These are phyloP conservation scores for Fusarium caatingaense DNA, from an alignment of 2,329 filamentous ascomycete species.

Conservation along the genomic window DNA sequence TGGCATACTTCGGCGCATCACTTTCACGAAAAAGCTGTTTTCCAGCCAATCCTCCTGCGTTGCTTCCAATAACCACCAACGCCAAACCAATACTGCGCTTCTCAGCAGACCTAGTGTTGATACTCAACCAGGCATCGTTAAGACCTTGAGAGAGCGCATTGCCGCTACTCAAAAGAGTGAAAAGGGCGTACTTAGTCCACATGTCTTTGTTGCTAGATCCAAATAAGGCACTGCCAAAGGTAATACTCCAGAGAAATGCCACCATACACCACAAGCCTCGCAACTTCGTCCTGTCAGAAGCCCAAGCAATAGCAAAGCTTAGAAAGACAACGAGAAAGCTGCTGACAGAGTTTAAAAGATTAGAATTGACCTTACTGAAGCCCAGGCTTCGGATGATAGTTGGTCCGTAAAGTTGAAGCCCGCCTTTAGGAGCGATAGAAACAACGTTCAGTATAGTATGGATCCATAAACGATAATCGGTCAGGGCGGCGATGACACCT, in stretches of 20 bases:
- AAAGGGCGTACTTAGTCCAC: constrained; percentile 38
- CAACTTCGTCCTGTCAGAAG: constrained; percentile 32
- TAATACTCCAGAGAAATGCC: constrained; percentile 37
- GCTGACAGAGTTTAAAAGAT: constrained; percentile 40
- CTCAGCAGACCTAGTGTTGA: constrained; percentile 29
- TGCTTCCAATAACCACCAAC: constrained; percentile 42
- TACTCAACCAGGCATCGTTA: constrained; percentile 44
- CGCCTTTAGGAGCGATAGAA: constrained; percentile 41
- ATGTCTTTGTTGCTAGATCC: constrained; percentile 10
- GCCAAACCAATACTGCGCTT: constrained; percentile 41
- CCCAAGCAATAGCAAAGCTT: constrained; percentile 27
- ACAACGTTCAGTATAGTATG: constrained; percentile 40
- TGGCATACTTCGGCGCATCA: constrained; percentile 36
- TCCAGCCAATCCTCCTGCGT: constrained; percentile 40
- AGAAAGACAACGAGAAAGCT: constrained; percentile 35
- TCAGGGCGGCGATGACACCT: constrained; percentile 3
- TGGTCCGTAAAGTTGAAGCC: constrained; percentile 41
- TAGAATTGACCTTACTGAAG: constrained; percentile 40
- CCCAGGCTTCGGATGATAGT: constrained; percentile 40
- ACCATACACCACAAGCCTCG: constrained; percentile 40
- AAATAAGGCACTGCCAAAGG: constrained; percentile 35
- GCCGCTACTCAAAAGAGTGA: constrained; percentile 32
- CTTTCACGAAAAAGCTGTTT: constrained; percentile 40
- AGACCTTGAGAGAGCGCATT: constrained; percentile 40
- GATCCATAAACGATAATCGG: constrained; percentile 33